Evolutionary conservation across 148 eudicot species (phyloP).

Genomic region (Rhododendron vialii): DNA sequence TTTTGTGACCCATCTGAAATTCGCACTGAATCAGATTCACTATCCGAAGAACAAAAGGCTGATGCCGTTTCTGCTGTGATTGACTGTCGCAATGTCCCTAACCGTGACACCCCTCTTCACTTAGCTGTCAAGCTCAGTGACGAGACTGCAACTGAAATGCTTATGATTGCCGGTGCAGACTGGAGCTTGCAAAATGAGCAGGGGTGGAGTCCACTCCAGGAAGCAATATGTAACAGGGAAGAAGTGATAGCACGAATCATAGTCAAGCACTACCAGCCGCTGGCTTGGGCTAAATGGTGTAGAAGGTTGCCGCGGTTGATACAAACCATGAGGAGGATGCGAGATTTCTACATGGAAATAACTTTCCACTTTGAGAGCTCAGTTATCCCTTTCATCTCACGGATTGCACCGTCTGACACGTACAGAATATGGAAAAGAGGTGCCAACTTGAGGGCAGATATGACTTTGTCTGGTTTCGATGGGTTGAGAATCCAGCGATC

Average conservation of each 20-base stretch:
- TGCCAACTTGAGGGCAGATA: slow-evolving; percentile 87
- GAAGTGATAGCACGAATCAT: slow-evolving; percentile 75
- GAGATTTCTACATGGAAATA: slow-evolving; percentile 95
- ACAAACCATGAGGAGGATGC: slow-evolving; percentile 67
- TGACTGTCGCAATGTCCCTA: slow-evolving; percentile 74
- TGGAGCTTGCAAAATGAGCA: slow-evolving; percentile 94
- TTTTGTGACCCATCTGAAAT: slow-evolving; percentile 62
- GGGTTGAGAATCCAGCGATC: slow-evolving; percentile 83
- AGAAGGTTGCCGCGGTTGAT: slow-evolving; percentile 79
- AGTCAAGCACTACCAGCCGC: slow-evolving; percentile 76
- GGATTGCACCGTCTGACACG: slow-evolving; percentile 96
- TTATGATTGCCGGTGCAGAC: slow-evolving; percentile 89
- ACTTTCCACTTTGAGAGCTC: slow-evolving; percentile 92
- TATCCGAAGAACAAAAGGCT: slow-evolving; percentile 74
- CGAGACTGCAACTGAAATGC: slow-evolving; percentile 64
- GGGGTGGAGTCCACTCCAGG: slow-evolving; percentile 95
- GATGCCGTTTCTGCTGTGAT: slow-evolving; percentile 65
- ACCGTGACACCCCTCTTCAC: slow-evolving; percentile 83
- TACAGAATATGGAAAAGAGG: slow-evolving; percentile 93
- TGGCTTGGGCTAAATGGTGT: slow-evolving; percentile 98
- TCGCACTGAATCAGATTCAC: slow-evolving; percentile 50
- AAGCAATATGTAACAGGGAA: slow-evolving; percentile 75
- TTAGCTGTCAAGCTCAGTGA: slow-evolving; percentile 75
- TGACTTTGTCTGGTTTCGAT: slow-evolving; percentile 95
- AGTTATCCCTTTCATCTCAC: slow-evolving; percentile 79